Evolutionary conservation across 2,329 filamentous ascomycete species (phyloP).

Genomic region (Colletotrichum phormii): DNA sequence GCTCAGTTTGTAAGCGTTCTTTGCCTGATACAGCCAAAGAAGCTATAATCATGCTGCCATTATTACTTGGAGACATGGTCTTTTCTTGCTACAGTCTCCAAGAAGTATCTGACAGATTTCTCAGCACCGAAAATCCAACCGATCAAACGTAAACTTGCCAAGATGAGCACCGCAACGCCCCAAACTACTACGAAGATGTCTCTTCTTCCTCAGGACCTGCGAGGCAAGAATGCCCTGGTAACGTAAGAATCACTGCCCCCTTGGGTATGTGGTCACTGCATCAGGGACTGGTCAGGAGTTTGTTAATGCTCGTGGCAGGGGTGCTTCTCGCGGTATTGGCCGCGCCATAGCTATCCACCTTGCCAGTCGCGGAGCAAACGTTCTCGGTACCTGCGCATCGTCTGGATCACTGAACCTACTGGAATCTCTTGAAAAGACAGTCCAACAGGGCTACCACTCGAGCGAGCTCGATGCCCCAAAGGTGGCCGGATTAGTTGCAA

Average conservation of each 20-base stretch:
- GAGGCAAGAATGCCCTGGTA: background rate
- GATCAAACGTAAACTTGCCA: background rate
- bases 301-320: conserved; percentile 59
- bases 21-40: background rate
- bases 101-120: background rate
- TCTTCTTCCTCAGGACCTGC: background rate
- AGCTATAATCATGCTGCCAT: background rate
- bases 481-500: conserved; percentile 44
- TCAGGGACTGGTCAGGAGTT: background rate
- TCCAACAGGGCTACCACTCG: background rate
- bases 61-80: background rate
- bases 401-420: background rate
- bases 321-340: conserved; percentile 61
- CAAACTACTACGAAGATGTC: too few species aligned
- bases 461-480: conserved; percentile 32
- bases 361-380: conserved; percentile 43
- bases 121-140: background rate
- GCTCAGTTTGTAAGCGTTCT: background rate
- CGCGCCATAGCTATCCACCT: conserved; percentile 44
- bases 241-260: background rate
- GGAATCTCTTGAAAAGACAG: background rate
- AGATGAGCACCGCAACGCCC: background rate
- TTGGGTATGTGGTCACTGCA: too few species aligned
- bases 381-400: conserved; percentile 46
- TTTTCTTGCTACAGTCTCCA: background rate